Evolutionary conservation across 202 grass and related monocot species (phyloP).

Genomic region (Panicum hallii): DNA sequence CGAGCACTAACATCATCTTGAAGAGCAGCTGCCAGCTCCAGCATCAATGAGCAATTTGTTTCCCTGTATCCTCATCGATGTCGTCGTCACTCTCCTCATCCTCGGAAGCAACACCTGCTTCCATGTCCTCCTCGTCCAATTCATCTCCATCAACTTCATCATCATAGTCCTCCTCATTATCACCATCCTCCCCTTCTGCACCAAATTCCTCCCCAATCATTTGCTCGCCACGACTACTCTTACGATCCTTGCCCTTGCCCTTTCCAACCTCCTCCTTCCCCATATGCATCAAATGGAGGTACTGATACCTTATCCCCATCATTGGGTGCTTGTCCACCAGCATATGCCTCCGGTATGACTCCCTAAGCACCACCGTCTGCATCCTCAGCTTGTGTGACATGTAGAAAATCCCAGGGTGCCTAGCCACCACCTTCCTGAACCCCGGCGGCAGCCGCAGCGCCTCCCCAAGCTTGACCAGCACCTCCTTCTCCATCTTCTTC

Average conservation of each 20-base stretch:
- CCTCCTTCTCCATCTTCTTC: constrained; percentile 93
- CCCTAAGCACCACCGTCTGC: constrained; percentile 85
- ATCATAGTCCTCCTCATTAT: constrained; percentile 55
- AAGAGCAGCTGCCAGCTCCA: neutral
- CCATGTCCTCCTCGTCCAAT: constrained; percentile 43
- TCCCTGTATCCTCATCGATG: constrained; percentile 4
- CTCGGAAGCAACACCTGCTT: constrained; percentile 45
- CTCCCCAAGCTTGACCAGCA: constrained; percentile 72
- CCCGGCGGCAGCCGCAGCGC: constrained; percentile 66
- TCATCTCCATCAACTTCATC: constrained; percentile 60
- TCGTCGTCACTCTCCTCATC: constrained; percentile 58
- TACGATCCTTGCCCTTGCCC: constrained; percentile 45
- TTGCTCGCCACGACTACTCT: constrained; percentile 13
- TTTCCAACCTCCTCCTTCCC: constrained; percentile 56
- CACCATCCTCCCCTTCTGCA: constrained; percentile 50
- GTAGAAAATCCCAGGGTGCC: constrained; percentile 92
- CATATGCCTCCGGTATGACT: constrained; percentile 75
- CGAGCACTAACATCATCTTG: neutral
- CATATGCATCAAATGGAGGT: constrained; percentile 95
- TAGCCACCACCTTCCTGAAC: constrained; percentile 75
- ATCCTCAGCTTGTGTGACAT: constrained; percentile 81
- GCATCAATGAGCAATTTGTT: constrained; percentile 21
- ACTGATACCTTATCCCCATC: constrained; percentile 84
- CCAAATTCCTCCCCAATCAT: constrained; percentile 53
- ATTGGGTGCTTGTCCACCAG: constrained; percentile 81